Base-by-base conservation (phyloP, 495 filamentous ascomycete species). In the Neurospora sp. region DNA sequence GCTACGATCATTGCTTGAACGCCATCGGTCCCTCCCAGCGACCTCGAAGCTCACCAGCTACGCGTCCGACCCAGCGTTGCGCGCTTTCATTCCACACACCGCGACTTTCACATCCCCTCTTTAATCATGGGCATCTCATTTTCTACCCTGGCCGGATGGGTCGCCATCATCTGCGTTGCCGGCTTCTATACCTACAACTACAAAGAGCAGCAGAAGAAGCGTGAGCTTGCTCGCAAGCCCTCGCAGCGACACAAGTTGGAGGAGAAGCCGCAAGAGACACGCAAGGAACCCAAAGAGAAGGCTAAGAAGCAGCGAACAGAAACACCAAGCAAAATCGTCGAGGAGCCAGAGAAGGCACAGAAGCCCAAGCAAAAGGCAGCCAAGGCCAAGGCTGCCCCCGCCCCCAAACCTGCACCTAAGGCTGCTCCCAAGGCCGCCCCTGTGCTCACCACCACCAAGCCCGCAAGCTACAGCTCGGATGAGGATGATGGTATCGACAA, bases 401-500 rank as follows among this genome's bases (percentile, higher is more conserved):
- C 53, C 14, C 53, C 48, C 48, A 59, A 59, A 59, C 22, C 48
- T 59, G 48, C 48, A 3, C 48, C 53, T 7, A 61, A 61, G 22
- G 22, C 48, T 31, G 48, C 48, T 59, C 22, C 48, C 22, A 59
- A 59, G 48, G 12, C 44, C 69, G 31, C 59, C n/a, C 40, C 76
- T 73, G 74, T 70, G 72, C 37, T 75, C 17, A 69, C 70, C 12
- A 69, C 74, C 35, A 35, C 17, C 44, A 74, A 79, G 27, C 31
- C 73, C 12, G 74, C 68, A 41, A 59, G 75, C n/a, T 72, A 82
- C 69, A 85, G 85, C 74, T 79, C 87, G 69, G 83, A 85, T 20
- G 86, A 90, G 68, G 83, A 85, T 22, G 86, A 90, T 74, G 89
- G 88, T 69, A 83, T 90, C 65, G 88, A 91, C 75, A 89, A 90